Base-by-base conservation (phyloP, 495 filamentous ascomycete species). In the Lasiosphaeria ovina region DNA sequence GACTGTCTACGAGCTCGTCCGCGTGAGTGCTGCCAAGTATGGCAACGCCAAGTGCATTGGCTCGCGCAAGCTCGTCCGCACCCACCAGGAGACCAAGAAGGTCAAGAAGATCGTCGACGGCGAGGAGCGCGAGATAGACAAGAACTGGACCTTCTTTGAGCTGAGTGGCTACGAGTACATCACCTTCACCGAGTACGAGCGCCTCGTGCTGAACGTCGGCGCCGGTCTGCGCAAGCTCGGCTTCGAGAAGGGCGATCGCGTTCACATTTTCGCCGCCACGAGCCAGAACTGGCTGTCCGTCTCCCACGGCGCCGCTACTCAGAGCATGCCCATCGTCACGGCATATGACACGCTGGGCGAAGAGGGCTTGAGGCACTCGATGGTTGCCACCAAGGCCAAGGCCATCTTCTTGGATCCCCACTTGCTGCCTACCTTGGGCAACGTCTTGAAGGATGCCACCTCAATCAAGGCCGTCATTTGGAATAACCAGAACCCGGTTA, bases 71-170 rank as follows among this genome's bases (percentile, higher is more conserved):
- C 79, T 97, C 57, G 78, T 98, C 73, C 86, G 89, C 70, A 89
- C 86, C 6, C 94, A 98, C 72, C 80, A 87, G 57, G 94, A 98
- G 78, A 90, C 86, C 64, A 98, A 96, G 83, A 97, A 94, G 83
- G 77, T 98, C 69, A 97, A 96, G 87, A 98, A 96, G 83, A 81
- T 93, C 60, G 82, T 98, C 16, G 92, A 98, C 73, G 94, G 94
- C 47, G 83, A 89, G 66, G 90, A 97, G 76, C 74, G 82, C 66
- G 88, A 97, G 78, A 87, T 96, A 31, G 89, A 96, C 71, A 98
- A 98, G 87, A 83, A 90, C 62, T 98, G 94, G 94, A 89, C 86
- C 53, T 98, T 90, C 77, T 97, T 93, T 74, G 94, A 98, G 78
- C 85, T 95, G 71, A 90, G 90, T 70, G 84, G 77, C 60, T 98